phyloP scores from a whole-genome alignment of 805 yeast species.

The Scheffersomyces lignosus region DNA sequence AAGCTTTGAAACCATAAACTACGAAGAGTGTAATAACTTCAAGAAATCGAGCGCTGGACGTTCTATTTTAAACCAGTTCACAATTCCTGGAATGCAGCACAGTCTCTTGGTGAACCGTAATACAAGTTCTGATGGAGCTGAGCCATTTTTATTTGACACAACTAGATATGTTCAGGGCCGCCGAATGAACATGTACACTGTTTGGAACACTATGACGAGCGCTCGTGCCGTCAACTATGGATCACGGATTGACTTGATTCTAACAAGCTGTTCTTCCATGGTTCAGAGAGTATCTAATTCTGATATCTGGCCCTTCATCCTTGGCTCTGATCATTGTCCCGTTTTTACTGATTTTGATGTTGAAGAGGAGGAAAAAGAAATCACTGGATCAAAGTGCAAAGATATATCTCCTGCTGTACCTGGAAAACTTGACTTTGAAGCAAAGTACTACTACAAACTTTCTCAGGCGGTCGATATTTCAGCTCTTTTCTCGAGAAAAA shows the following conservation, averaged over 20 bases:
- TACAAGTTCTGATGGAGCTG: neutral
- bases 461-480: constrained; percentile 34
- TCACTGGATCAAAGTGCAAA: neutral
- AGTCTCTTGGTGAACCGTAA: constrained; percentile 1
- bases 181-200: constrained; percentile 72
- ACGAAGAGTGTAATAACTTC: constrained; percentile 35
- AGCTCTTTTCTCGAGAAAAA: constrained; percentile 21
- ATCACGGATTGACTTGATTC: constrained; percentile 79
- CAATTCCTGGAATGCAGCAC: constrained; percentile 18
- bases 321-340: constrained; percentile 97
- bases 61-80: constrained; percentile 26
- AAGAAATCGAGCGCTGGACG: constrained; percentile 30
- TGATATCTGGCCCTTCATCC: constrained; percentile 64
- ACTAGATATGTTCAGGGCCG: constrained; percentile 58
- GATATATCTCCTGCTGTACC: neutral
- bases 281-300: constrained; percentile 34
- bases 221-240: constrained; percentile 83
- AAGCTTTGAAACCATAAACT: constrained; percentile 25
- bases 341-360: constrained; percentile 64
- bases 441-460: constrained; percentile 18
- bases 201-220: constrained; percentile 83
- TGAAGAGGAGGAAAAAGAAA: constrained; percentile 1
- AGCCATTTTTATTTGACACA: constrained; percentile 53
- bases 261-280: constrained; percentile 45
- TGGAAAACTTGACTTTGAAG: constrained; percentile 20